Percentiles rank a stretch among this genome's conserved stretches.
Evolutionary conservation across 2,329 filamentous ascomycete species (phyloP).

Genomic region (Dactylellina parvicollis): DNA sequence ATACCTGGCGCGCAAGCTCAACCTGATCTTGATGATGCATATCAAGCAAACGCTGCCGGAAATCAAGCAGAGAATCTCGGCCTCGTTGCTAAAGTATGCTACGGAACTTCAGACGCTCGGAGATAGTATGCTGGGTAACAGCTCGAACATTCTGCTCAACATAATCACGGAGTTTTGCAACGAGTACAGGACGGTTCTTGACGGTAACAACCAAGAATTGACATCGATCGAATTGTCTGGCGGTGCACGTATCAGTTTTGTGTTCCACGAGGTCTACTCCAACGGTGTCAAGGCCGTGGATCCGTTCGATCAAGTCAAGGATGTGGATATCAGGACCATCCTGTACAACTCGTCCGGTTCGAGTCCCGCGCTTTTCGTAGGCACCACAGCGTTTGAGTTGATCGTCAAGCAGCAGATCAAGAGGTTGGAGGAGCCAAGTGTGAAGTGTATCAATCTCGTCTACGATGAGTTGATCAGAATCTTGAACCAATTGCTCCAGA

Average conservation of each 20-base stretch:
- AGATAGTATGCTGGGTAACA: conserved; percentile 95
- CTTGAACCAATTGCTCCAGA: conserved; percentile 85
- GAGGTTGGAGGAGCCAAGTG: conserved; percentile 90
- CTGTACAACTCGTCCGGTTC: conserved; percentile 99
- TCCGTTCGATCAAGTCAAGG: conserved; percentile 96
- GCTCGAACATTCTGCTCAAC: conserved; percentile 93
- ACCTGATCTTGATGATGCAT: conserved; percentile 99
- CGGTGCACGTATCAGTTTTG: conserved; percentile 97
- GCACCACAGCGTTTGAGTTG: conserved; percentile 96
- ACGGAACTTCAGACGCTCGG: conserved; percentile 83
- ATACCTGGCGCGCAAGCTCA: conserved; percentile 94
- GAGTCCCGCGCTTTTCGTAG: conserved; percentile 94
- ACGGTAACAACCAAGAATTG: conserved; percentile 95
- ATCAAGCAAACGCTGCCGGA: conserved; percentile 99
- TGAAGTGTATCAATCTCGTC: conserved; percentile 96
- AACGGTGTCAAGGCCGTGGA: conserved; percentile 98
- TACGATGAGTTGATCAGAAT: conserved; percentile 98
- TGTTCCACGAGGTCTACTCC: conserved; percentile 97
- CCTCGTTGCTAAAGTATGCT: conserved; percentile 90
- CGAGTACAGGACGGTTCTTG: conserved; percentile 94
- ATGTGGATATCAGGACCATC: conserved; percentile 95
- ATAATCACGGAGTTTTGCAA: conserved; percentile 99
- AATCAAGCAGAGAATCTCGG: conserved; percentile 96
- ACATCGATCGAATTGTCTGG: conserved; percentile 94
- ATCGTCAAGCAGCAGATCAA: conserved; percentile 99